Percentiles rank a stretch among this genome's conserved stretches.
phyloP scores from a whole-genome alignment of 2,329 filamentous ascomycete species.

The Pseudogymnoascus sp. region DNA sequence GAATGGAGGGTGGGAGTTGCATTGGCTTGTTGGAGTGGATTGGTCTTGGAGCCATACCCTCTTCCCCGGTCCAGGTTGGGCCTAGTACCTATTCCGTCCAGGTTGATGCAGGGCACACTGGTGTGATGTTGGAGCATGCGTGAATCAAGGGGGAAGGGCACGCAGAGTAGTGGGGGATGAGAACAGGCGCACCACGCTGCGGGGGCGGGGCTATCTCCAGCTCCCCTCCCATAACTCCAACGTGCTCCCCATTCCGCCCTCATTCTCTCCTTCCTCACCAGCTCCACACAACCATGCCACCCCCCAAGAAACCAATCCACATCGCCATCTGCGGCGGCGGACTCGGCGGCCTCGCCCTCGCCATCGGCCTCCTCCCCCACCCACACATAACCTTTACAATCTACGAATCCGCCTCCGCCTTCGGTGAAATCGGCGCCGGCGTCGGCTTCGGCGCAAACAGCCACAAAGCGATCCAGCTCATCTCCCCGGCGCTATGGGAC shows the following conservation, averaged over 20 bases:
- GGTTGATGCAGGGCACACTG: not conserved
- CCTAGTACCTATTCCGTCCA: not conserved
- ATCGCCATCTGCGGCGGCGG: constrained; percentile 53
- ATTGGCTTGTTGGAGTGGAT: not conserved
- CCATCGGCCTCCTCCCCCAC: constrained; percentile 40
- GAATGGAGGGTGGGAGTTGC: not conserved
- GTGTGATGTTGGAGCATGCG: not conserved
- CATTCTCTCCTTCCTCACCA: not conserved
- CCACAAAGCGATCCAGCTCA: constrained; percentile 43
- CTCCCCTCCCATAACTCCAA: not conserved
- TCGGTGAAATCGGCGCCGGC: constrained; percentile 51
- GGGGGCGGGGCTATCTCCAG: not conserved
- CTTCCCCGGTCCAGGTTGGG: not conserved
- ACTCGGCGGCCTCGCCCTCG: constrained; percentile 47
- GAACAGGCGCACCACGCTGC: not conserved
- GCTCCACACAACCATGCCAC: not conserved
- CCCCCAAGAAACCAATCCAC: constrained; percentile 8
- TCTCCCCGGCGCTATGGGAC: constrained; percentile 37
- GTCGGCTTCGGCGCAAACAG: constrained; percentile 49
- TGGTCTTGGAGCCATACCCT: not conserved
- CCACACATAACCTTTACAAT: constrained; percentile 36
- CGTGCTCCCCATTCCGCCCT: not conserved
- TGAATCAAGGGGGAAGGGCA: not conserved
- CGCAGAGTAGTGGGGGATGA: not conserved
- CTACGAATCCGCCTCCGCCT: constrained; percentile 47